Conservation (phyloP, 305 asterid species). For the Andrographis paniculata region DNA sequence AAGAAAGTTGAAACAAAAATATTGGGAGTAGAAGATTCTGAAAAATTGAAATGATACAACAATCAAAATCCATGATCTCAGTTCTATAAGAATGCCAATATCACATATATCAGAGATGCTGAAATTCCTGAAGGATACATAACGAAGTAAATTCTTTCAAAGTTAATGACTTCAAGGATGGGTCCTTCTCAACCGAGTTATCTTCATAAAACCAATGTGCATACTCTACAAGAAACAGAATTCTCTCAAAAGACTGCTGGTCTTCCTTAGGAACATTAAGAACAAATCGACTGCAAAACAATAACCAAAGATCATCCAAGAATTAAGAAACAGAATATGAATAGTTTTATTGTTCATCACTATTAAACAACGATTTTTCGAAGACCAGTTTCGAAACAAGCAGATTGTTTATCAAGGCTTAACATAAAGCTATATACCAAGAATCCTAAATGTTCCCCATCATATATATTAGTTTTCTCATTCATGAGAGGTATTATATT, state of each 20-base stretch:
- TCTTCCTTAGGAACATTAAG: slow-evolving; percentile 99
- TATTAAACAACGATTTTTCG: neutral
- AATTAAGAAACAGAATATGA: slow-evolving; percentile 7
- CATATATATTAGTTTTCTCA: neutral
- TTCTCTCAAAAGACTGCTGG: slow-evolving; percentile 96
- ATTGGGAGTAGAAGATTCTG: neutral
- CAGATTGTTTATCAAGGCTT: neutral
- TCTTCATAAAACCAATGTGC: slow-evolving; percentile 99
- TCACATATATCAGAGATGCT: slow-evolving; percentile 2
- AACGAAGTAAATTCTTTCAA: slow-evolving; percentile 87
- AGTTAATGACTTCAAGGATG: slow-evolving; percentile 88
- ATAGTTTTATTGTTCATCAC: neutral
- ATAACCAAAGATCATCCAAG: slow-evolving; percentile 5
- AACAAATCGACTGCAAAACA: slow-evolving; percentile 82
- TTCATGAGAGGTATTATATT: too few relatives aligned
- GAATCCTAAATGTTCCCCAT: neutral
- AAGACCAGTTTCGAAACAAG: neutral
- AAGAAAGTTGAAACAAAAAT: neutral
- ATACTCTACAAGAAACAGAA: slow-evolving; percentile 92
- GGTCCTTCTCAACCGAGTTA: slow-evolving; percentile 87
- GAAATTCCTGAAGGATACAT: slow-evolving; percentile 55
- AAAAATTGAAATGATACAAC: neutral
- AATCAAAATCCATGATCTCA: slow-evolving; percentile 3
- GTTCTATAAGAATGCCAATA: slow-evolving; percentile 6
- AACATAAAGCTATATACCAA: neutral